Evolutionary conservation across 208 protist species (phyloP).

Genomic region (Trichomonas tenax): DNA sequence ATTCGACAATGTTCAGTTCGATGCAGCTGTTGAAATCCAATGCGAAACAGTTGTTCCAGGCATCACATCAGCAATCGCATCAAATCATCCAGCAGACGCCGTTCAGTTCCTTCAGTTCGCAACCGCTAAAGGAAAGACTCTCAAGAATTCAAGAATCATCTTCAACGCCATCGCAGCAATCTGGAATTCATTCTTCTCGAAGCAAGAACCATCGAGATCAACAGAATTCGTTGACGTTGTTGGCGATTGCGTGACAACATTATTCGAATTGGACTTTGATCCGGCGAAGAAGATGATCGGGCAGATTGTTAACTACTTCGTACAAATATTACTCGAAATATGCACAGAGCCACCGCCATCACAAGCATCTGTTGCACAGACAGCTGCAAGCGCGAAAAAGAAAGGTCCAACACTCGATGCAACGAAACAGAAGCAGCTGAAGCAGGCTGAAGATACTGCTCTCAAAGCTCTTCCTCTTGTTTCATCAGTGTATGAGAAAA

Average conservation of each 20-base stretch:
- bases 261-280: not conserved
- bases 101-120: not conserved
- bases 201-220: not conserved
- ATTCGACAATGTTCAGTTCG: not conserved
- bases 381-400: not conserved
- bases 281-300: not conserved
- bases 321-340: not conserved
- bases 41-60: not conserved
- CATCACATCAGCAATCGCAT: not conserved
- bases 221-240: not conserved
- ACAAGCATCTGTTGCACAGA: not conserved
- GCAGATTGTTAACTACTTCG: not conserved
- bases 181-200: conserved; percentile 1
- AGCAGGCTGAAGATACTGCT: not conserved
- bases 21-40: not conserved
- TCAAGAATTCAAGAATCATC: not conserved
- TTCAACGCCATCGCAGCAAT: not conserved
- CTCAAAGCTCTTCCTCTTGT: not conserved
- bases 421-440: not conserved
- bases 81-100: not conserved
- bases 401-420: not conserved
- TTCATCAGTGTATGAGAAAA: not conserved
- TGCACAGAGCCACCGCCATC: not conserved
- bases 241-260: not conserved
- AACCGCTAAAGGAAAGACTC: not conserved